These are phyloP conservation scores for Linaria vulgaris DNA, from an alignment of 257 asterid species.

Conservation along the genomic window DNA sequence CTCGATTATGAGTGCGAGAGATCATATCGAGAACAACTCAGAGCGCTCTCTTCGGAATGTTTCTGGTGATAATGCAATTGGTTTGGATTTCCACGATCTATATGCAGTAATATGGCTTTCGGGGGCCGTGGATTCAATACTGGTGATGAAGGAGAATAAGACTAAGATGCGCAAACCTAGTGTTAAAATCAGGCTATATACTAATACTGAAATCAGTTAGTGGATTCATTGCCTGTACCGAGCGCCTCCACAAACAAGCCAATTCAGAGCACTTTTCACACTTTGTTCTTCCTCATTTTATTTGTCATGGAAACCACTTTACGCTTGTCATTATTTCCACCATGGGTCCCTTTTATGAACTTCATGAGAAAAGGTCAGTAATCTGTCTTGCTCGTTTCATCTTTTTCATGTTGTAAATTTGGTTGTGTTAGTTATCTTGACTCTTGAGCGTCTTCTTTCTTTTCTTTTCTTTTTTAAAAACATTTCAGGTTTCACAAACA, in stretches of 20 bases:
- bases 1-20: no score
- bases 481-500: slow-evolving; percentile 63
- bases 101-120: no score
- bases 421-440: neutral
- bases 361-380: slow-evolving; percentile 73
- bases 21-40: no score
- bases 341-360: slow-evolving; percentile 74
- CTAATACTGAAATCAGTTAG: slow-evolving; percentile 1
- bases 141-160: no score
- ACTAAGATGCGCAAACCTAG: slow-evolving; percentile 32
- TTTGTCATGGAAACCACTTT: neutral
- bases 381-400: neutral
- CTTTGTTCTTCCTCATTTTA: slow-evolving; percentile 21
- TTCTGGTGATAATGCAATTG: no score
- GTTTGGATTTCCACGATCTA: no score
- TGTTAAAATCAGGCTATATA: slow-evolving; percentile 21
- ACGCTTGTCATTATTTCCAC: slow-evolving; percentile 19
- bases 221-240: slow-evolving; percentile 57
- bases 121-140: no score
- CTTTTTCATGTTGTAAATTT: neutral
- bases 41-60: no score
- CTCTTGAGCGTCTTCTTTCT: neutral
- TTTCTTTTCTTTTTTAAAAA: neutral
- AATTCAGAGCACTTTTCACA: slow-evolving; percentile 35
- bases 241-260: slow-evolving; percentile 31